Evolutionary conservation across 768 basidiomycete species (phyloP).

Genomic region (Dentipellis fragilis): DNA sequence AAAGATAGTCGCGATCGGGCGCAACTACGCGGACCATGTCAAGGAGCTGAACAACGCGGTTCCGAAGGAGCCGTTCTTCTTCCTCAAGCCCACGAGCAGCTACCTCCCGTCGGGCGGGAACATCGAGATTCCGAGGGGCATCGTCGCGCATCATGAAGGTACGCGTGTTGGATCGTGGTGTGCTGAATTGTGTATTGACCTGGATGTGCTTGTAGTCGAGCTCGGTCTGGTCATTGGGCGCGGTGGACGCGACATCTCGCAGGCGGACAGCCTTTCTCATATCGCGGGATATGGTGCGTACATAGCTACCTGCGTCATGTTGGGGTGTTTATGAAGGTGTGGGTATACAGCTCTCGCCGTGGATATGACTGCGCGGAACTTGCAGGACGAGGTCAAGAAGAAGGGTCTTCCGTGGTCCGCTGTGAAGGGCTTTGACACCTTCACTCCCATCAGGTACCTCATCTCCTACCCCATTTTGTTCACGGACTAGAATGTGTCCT

Average conservation of each 20-base stretch:
- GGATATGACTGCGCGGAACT: slow-evolving; percentile 93
- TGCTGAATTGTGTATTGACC: background rate
- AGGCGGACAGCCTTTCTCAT: slow-evolving; percentile 59
- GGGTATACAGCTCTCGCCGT: slow-evolving; percentile 66
- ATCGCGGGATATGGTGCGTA: slow-evolving; percentile 85
- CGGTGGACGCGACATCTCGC: slow-evolving; percentile 71
- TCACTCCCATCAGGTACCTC: slow-evolving; percentile 77
- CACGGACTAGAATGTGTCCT: background rate
- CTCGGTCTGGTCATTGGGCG: slow-evolving; percentile 95
- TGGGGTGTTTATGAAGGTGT: background rate
- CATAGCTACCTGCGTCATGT: background rate
- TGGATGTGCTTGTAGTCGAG: slow-evolving; percentile 51
- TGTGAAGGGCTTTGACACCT: slow-evolving; percentile 95
- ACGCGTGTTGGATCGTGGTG: background rate
- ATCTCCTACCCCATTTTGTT: background rate
- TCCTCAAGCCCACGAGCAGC: slow-evolving; percentile 91
- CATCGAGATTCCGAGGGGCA: slow-evolving; percentile 79
- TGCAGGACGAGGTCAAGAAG: slow-evolving; percentile 89
- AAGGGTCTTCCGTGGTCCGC: slow-evolving; percentile 96
- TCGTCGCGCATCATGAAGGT: slow-evolving; percentile 91
- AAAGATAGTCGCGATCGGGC: slow-evolving; percentile 90
- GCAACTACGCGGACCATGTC: slow-evolving; percentile 87
- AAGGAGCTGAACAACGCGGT: slow-evolving; percentile 85
- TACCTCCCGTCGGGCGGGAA: slow-evolving; percentile 71
- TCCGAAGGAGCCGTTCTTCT: slow-evolving; percentile 96